phyloP scores from a whole-genome alignment of 2,329 filamentous ascomycete genomes.

The Scopulariopsis brevicaulis region DNA sequence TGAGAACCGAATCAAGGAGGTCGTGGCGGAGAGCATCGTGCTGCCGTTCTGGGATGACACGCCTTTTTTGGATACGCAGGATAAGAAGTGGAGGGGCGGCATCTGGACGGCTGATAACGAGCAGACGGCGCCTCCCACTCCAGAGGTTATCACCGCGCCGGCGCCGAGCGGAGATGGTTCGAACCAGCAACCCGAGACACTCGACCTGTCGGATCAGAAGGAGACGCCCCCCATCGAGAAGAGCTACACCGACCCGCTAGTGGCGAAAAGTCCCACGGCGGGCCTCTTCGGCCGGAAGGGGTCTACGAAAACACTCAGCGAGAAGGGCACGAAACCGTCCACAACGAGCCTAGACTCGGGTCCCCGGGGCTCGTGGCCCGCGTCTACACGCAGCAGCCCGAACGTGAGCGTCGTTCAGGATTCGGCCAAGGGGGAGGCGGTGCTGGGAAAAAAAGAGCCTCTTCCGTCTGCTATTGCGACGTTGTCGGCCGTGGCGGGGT shows the following conservation, averaged over 20 bases:
- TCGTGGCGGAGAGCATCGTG: constrained; percentile 84
- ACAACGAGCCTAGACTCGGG: neutral
- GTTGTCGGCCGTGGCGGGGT: neutral
- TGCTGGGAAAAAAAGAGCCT: neutral
- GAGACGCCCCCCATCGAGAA: constrained; percentile 33
- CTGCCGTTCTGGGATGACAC: constrained; percentile 93
- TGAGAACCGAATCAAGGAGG: constrained; percentile 88
- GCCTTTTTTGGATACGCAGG: constrained; percentile 74
- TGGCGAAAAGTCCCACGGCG: constrained; percentile 20
- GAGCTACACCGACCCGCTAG: constrained; percentile 37
- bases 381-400: neutral
- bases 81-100: constrained; percentile 73
- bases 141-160: constrained; percentile 15
- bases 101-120: constrained; percentile 55
- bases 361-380: neutral
- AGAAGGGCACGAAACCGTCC: neutral
- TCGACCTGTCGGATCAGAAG: constrained; percentile 4
- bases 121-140: neutral
- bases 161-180: constrained; percentile 27
- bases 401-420: neutral
- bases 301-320: constrained; percentile 15
- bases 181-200: constrained; percentile 30
- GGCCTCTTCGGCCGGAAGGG: constrained; percentile 40
- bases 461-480: neutral
- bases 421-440: neutral